Evolutionary conservation across 768 basidiomycete genomes (phyloP).

Genomic region (Mycena polygramma): DNA sequence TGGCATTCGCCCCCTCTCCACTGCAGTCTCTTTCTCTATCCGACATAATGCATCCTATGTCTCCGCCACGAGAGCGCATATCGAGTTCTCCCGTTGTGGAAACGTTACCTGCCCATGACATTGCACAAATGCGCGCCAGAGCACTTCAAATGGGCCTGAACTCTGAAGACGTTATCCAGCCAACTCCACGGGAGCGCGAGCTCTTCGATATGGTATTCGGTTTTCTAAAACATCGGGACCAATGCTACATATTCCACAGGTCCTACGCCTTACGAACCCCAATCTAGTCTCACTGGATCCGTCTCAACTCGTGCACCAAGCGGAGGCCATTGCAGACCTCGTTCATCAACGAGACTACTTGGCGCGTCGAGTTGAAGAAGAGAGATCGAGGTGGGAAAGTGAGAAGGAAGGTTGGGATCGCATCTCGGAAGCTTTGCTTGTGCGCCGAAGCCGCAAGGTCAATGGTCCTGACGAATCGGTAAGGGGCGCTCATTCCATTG

Average conservation of each 20-base stretch:
- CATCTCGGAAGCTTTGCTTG: constrained; percentile 75
- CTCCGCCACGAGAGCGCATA: constrained; percentile 57
- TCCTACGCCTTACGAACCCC: constrained; percentile 60
- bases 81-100: constrained; percentile 43
- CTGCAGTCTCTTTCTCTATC: constrained; percentile 61
- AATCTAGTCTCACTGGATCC: constrained; percentile 49
- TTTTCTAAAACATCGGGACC: background rate
- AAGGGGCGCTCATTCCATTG: constrained; percentile 19
- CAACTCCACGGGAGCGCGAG: constrained; percentile 49
- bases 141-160: constrained; percentile 56
- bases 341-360: constrained; percentile 71
- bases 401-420: constrained; percentile 77
- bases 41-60: constrained; percentile 68
- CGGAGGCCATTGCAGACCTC: constrained; percentile 69
- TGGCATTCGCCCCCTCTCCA: constrained; percentile 20
- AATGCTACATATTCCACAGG: constrained; percentile 46
- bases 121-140: constrained; percentile 61
- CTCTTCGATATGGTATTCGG: constrained; percentile 65
- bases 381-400: constrained; percentile 70
- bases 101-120: constrained; percentile 60
- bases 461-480: constrained; percentile 60
- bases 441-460: constrained; percentile 58
- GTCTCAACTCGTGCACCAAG: constrained; percentile 68
- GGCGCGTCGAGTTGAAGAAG: constrained; percentile 64
- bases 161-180: background rate